Base-by-base conservation (phyloP, 192 early-diverging fungal genomes). In the Glomus cerebriforme region DNA sequence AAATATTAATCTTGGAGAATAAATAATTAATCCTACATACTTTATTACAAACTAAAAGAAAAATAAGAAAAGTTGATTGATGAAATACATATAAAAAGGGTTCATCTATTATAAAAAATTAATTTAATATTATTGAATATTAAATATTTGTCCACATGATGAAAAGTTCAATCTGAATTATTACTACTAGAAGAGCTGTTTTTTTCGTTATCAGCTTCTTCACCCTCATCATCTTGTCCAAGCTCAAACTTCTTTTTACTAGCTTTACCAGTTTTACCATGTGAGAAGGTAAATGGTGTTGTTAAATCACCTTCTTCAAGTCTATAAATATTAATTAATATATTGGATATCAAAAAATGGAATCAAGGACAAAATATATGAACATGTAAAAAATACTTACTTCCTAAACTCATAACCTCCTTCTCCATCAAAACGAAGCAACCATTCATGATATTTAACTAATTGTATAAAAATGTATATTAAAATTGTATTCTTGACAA, bases 351-450 rank as follows among this genome's bases (percentile, higher is more conserved):
- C n/a, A n/a, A n/a, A n/a, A n/a, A n/a, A n/a, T n/a, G n/a, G n/a
- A n/a, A n/a, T n/a, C n/a, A n/a, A n/a, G n/a, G n/a, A n/a, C n/a
- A n/a, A n/a, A n/a, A n/a, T n/a, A n/a, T n/a, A n/a, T n/a, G n/a
- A n/a, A n/a, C n/a, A n/a, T n/a, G n/a, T n/a, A n/a, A n/a, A n/a
- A n/a, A n/a, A 27, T 43, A 49, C 87, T 45, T 84, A 83, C 83
- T 86, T 85, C 43, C 84, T 83, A 80, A 91, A 91, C 58, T 88
- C 89, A 77, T 90, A 90, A 71, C 85, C 82, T 1, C 89, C 90
- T 82, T 90, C 87, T 7, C 90, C 90, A 80, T 91, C 89, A 47
- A 91, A 90, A 29, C 89, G 82, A 60, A 91, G 79, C 10, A 91
- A 68, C 63, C 87, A 91, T 64, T 89, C 87, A 32, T 91, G 90